Conservation (phyloP, 2,329 filamentous ascomycete genomes). For the Aspergillus pseudonomiae region DNA sequence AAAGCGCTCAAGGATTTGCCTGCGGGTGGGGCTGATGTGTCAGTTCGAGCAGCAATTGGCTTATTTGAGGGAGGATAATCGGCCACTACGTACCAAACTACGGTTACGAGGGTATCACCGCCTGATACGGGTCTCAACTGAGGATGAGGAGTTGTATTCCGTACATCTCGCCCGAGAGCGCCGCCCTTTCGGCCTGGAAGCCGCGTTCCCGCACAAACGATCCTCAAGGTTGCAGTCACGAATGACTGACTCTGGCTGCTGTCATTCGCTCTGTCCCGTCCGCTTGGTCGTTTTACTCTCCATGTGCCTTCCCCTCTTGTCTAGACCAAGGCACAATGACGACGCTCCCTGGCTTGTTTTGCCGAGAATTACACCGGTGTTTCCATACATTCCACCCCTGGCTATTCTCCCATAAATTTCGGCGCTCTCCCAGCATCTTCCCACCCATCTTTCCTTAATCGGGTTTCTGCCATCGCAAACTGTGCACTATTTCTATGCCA, state of each 20-base stretch:
- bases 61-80: not conserved
- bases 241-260: not conserved
- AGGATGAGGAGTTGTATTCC: not conserved
- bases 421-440: not conserved
- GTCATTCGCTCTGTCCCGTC: conserved; percentile 9
- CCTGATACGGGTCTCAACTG: conserved; percentile 3
- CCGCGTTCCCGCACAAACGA: not conserved
- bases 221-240: not conserved
- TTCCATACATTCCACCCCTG: conserved; percentile 5
- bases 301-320: conserved; percentile 7
- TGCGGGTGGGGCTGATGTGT: conserved; percentile 28
- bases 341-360: conserved; percentile 16
- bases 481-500: not conserved
- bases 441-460: not conserved
- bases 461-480: not conserved
- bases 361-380: conserved; percentile 22
- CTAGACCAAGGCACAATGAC: conserved; percentile 7
- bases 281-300: not conserved
- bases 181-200: not conserved
- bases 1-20: conserved; percentile 21
- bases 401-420: conserved; percentile 13
- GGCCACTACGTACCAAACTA: not conserved
- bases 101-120: conserved; percentile 5
- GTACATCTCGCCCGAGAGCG: conserved; percentile 12
- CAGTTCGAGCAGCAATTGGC: conserved; percentile 13